These are phyloP conservation scores for Neurospora sp. DNA, from an alignment of 495 filamentous ascomycete genomes.

Conservation along the genomic window DNA sequence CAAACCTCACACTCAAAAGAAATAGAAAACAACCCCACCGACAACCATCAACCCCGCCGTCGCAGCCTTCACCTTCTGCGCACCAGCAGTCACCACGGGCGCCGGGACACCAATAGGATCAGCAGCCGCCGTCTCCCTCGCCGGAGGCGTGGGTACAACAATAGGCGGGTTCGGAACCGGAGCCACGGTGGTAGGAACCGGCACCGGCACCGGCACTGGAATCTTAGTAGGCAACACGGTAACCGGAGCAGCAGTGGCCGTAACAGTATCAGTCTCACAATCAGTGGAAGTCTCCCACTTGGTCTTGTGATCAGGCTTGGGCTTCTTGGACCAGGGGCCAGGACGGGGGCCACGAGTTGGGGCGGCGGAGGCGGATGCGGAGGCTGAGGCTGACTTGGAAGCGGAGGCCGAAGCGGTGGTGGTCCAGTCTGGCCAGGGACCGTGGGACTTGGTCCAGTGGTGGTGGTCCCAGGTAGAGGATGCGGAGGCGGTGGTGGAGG, in stretches of 20 bases:
- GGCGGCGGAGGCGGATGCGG: not conserved
- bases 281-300: not conserved
- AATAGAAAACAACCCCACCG: constrained; percentile 2
- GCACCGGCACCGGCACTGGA: not conserved
- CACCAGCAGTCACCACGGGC: not conserved
- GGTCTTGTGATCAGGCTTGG: not conserved
- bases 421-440: not conserved
- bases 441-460: constrained; percentile 1
- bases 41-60: constrained; percentile 8
- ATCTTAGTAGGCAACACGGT: not conserved
- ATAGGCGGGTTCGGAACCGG: not conserved
- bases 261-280: not conserved
- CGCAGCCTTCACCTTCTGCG: not conserved
- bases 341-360: not conserved
- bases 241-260: constrained; percentile 3
- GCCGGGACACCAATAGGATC: not conserved
- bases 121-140: not conserved
- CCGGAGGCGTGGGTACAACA: not conserved
- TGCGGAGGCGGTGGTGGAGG: constrained; percentile 2
- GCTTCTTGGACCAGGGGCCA: not conserved
- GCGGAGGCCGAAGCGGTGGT: constrained; percentile 1
- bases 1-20: constrained; percentile 4
- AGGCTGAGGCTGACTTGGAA: not conserved
- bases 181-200: not conserved
- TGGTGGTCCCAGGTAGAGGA: not conserved